Evolutionary conservation across 345 rosid genomes (phyloP).

Genomic region (Corchorus capsularis): DNA sequence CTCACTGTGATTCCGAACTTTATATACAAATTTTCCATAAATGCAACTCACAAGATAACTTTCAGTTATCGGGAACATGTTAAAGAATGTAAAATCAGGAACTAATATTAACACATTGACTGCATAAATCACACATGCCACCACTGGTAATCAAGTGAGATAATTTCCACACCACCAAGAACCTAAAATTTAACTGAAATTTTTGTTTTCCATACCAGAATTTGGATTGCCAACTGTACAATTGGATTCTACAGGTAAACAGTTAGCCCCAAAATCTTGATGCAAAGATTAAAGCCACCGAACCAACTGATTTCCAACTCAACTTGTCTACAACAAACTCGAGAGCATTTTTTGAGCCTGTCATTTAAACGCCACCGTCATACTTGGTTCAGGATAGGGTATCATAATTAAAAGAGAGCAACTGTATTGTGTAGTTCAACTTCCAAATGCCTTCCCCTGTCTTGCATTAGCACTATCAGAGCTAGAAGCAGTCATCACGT

Average conservation of each 20-base stretch:
- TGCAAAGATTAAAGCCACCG: background rate
- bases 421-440: constrained; percentile 24
- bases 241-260: background rate
- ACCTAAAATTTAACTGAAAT: background rate
- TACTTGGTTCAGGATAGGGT: background rate
- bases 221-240: background rate
- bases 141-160: background rate
- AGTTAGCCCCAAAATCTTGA: background rate
- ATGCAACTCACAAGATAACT: background rate
- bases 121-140: background rate
- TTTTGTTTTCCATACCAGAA: background rate
- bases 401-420: background rate
- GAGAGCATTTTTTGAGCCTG: background rate
- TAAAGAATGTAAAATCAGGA: background rate
- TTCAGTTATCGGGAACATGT: background rate
- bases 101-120: background rate
- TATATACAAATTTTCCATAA: background rate
- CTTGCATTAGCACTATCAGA: constrained; percentile 45
- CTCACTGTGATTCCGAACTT: background rate
- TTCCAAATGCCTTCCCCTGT: constrained; percentile 33
- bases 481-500: constrained; percentile 59
- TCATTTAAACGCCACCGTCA: background rate
- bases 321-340: background rate
- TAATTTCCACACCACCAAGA: background rate
- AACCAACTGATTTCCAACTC: background rate